Percentiles rank a stretch among this genome's conserved stretches.
Conservation (phyloP, 805 yeast species). For the Barnettozyma salicaria region DNA sequence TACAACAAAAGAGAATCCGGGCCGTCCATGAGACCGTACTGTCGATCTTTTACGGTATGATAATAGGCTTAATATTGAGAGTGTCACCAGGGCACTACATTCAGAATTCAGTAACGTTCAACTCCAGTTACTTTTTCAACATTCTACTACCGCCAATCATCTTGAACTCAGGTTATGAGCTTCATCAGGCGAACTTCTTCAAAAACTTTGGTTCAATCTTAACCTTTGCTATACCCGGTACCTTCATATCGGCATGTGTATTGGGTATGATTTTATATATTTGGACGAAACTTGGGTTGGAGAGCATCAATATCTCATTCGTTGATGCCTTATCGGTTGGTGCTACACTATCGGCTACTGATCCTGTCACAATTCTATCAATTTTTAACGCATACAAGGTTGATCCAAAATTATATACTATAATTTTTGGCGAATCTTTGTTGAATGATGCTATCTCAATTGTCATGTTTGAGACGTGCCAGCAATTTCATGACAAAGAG, state of each 20-base stretch:
- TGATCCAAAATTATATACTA: slow-evolving; percentile 94
- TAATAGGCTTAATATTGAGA: slow-evolving; percentile 86
- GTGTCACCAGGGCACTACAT: slow-evolving; percentile 94
- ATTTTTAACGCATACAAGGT: slow-evolving; percentile 97
- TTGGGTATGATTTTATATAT: slow-evolving; percentile 80
- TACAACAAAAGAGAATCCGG: slow-evolving; percentile 85
- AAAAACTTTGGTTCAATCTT: slow-evolving; percentile 85
- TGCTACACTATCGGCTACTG: slow-evolving; percentile 96
- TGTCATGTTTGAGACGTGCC: slow-evolving; percentile 98
- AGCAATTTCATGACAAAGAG: slow-evolving; percentile 84
- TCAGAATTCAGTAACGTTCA: slow-evolving; percentile 94
- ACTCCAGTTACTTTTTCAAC: slow-evolving; percentile 90
- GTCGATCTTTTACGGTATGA: slow-evolving; percentile 94
- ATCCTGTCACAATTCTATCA: slow-evolving; percentile 94
- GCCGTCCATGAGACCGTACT: slow-evolving; percentile 97
- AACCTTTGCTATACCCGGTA: slow-evolving; percentile 95
- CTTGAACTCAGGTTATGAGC: slow-evolving; percentile 91
- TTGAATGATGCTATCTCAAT: slow-evolving; percentile 96
- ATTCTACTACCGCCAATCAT: slow-evolving; percentile 93
- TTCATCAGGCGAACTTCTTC: slow-evolving; percentile 93
- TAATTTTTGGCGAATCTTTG: slow-evolving; percentile 93
- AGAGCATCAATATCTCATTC: slow-evolving; percentile 80
- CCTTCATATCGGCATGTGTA: slow-evolving; percentile 86
- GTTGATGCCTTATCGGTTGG: slow-evolving; percentile 98
- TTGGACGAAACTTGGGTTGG: slow-evolving; percentile 90